phyloP scores from a whole-genome alignment of 352 stramenopile genomes.

The Globisporangium nodosum region DNA sequence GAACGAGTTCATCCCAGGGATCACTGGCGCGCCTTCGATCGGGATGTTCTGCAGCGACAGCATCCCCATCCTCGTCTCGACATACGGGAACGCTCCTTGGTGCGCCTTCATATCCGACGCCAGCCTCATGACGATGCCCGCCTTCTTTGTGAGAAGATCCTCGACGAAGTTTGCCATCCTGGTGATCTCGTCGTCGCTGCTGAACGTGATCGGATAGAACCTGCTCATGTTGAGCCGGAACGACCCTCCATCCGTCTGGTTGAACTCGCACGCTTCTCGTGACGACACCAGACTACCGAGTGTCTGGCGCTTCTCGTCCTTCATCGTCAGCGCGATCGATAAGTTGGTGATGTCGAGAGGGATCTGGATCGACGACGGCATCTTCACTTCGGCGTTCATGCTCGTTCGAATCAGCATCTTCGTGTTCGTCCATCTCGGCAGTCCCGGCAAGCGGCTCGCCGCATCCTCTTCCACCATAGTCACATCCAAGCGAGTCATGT shows the following conservation, averaged over 20 bases:
- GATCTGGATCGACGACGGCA: slow-evolving; percentile 67
- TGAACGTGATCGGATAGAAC: slow-evolving; percentile 61
- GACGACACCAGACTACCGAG: slow-evolving; percentile 51
- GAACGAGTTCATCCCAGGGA: slow-evolving; percentile 75
- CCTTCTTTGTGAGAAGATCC: slow-evolving; percentile 50
- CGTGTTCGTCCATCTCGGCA: slow-evolving; percentile 44
- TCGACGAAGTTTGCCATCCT: slow-evolving; percentile 57
- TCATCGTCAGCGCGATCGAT: slow-evolving; percentile 49
- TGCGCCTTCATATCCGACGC: slow-evolving; percentile 21
- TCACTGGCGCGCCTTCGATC: slow-evolving; percentile 38
- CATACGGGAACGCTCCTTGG: slow-evolving; percentile 60
- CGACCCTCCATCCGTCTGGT: slow-evolving; percentile 39
- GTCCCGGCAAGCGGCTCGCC: neutral
- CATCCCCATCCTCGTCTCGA: slow-evolving; percentile 72
- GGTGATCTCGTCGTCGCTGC: slow-evolving; percentile 21
- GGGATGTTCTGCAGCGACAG: slow-evolving; percentile 56
- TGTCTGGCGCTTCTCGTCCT: slow-evolving; percentile 24
- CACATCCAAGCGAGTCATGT: slow-evolving; percentile 71
- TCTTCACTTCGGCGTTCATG: slow-evolving; percentile 59
- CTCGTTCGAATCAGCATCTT: slow-evolving; percentile 65
- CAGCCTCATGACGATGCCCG: slow-evolving; percentile 55
- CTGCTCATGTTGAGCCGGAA: slow-evolving; percentile 74
- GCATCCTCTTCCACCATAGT: slow-evolving; percentile 26
- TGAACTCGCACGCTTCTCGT: slow-evolving; percentile 57
- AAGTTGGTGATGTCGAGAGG: slow-evolving; percentile 60